Base-by-base conservation (phyloP, 345 rosid genomes). In the Gossypium turneri region DNA sequence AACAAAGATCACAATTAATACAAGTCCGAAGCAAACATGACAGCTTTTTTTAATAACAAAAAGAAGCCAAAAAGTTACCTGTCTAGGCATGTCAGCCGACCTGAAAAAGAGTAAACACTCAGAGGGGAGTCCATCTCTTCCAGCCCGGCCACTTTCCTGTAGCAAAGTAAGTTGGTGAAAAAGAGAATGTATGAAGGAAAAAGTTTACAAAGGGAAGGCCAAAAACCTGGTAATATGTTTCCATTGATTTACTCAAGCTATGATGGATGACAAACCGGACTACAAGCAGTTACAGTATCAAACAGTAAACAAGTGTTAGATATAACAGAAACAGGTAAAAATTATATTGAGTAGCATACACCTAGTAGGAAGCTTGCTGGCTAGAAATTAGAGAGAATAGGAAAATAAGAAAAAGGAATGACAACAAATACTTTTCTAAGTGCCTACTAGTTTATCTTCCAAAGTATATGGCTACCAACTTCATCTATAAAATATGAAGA, bases 201-300 rank as follows among this genome's bases (percentile, higher is more conserved):
- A 38, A 52, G 59, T 12, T 48, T 52, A 55, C 29, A 38, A 22
- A 78, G 56, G 72, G 67, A 77, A 47, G 69, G 73, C 69, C 15
- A 52, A 59, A 60, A 76, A 92, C 98, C 97, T 92, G 98, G 79
- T 94, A 94, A 84, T 94, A 94, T 64, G 98, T 94, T 80, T 94
- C 98, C 98, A 94, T 86, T 48, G 98, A 92, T 88, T 92, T 94
- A 83, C 98, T 94, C 83, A 94, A 82, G 85, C 98, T 94, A 84
- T 94, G 98, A 87, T 94, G 98, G 81, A 94, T 88, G 88, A 92
- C 98, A 87, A 94, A 94, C 91, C 98, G 91, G 83, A 94, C 98
- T 94, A 86, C 79, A 84, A 78, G 77, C 74, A 87, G 69, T 29
- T n/a, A 78, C 64, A 61, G 34, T 57, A 69, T 75, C 58, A 79